phyloP scores from a whole-genome alignment of 2,329 filamentous ascomycete species.

The Shiraia sp. region DNA sequence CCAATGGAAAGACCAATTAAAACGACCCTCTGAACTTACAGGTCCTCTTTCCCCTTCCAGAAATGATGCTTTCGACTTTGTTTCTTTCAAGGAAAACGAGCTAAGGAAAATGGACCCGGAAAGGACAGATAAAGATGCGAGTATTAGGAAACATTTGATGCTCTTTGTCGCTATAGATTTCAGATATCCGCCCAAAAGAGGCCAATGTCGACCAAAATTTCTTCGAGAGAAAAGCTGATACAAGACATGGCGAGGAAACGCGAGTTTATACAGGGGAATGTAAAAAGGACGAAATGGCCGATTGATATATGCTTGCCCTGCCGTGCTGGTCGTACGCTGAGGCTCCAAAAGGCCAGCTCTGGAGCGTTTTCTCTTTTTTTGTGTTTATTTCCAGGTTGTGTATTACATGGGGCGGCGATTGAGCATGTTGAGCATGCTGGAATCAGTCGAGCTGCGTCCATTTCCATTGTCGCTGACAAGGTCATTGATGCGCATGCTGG shows the following conservation, averaged over 20 bases:
- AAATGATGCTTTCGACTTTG: background rate
- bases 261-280: slow-evolving; percentile 28
- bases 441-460: slow-evolving; percentile 47
- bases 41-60: background rate
- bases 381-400: too few species aligned
- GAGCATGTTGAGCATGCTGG: slow-evolving; percentile 49
- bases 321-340: slow-evolving; percentile 14
- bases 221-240: slow-evolving; percentile 16
- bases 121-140: slow-evolving; percentile 12
- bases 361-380: slow-evolving; percentile 17
- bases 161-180: slow-evolving; percentile 26
- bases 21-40: background rate
- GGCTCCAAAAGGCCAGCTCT: slow-evolving; percentile 38
- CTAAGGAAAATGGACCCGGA: slow-evolving; percentile 7
- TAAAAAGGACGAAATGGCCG: slow-evolving; percentile 7
- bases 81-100: slow-evolving; percentile 1
- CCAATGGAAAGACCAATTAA: slow-evolving; percentile 11
- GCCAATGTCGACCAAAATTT: slow-evolving; percentile 19
- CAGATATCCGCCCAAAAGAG: slow-evolving; percentile 27
- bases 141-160: slow-evolving; percentile 19
- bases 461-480: slow-evolving; percentile 45
- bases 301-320: slow-evolving; percentile 8
- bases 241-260: slow-evolving; percentile 14
- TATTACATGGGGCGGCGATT: slow-evolving; percentile 45
- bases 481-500: slow-evolving; percentile 49